Evolutionary conservation across 2,329 filamentous ascomycete species (phyloP).

Genomic region (Sporothrix pallida): DNA sequence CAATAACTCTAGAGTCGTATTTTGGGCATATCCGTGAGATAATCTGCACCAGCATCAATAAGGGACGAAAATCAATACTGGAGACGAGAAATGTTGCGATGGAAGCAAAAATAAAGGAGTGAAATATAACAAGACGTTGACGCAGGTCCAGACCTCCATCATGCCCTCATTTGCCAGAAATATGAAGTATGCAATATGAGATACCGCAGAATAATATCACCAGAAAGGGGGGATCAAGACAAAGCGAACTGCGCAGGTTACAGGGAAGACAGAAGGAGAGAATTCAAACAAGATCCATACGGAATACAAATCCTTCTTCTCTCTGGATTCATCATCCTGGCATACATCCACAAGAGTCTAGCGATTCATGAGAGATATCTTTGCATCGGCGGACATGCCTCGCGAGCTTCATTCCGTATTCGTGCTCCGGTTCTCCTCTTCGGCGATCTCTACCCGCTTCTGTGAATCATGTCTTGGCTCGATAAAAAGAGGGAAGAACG

Average conservation of each 20-base stretch:
- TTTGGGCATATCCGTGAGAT: neutral
- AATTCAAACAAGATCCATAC: neutral
- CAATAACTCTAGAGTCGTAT: neutral
- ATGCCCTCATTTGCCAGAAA: neutral
- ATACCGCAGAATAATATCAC: neutral
- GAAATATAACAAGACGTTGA: neutral
- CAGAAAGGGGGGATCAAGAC: neutral
- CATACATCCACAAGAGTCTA: no score
- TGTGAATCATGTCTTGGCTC: neutral
- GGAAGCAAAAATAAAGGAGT: neutral
- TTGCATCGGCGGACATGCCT: neutral
- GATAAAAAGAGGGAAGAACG: neutral
- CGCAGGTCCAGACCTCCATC: no score
- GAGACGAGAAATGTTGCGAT: neutral
- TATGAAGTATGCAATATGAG: neutral
- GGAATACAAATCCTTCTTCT: neutral
- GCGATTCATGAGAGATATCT: neutral
- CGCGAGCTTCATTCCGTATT: neutral
- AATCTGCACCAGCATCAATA: slow-evolving; percentile 9
- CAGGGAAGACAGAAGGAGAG: neutral
- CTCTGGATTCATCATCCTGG: no score
- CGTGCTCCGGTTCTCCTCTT: neutral
- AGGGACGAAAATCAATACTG: neutral
- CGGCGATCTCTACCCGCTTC: neutral
- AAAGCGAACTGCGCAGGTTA: neutral